Evolutionary conservation across 805 yeast species (phyloP).

Genomic region (Danielia reshetovae): DNA sequence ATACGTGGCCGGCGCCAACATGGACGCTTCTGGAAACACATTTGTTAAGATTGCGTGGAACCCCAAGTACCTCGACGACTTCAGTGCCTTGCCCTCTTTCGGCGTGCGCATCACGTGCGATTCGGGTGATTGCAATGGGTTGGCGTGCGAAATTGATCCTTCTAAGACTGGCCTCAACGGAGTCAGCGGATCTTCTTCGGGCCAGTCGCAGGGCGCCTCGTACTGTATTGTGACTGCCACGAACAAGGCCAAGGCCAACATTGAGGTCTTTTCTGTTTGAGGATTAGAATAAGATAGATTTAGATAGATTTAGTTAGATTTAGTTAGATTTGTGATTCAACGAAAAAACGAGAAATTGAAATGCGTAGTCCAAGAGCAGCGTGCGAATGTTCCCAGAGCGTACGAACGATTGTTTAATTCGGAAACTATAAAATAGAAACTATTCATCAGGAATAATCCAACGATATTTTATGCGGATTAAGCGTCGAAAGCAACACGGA

Average conservation of each 20-base stretch:
- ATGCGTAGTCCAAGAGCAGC: too few relatives aligned
- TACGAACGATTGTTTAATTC: too few relatives aligned
- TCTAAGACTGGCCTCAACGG: slow-evolving; percentile 54
- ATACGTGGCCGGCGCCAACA: slow-evolving; percentile 88
- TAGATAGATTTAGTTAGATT: too few relatives aligned
- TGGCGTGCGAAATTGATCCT: slow-evolving; percentile 81
- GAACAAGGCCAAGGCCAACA: slow-evolving; percentile 57
- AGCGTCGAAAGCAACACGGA: too few relatives aligned
- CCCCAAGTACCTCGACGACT: slow-evolving; percentile 72
- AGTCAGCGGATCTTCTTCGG: slow-evolving; percentile 41
- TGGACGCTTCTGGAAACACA: slow-evolving; percentile 65
- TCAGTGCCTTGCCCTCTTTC: slow-evolving; percentile 56
- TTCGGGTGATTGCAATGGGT: slow-evolving; percentile 64
- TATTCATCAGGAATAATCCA: too few relatives aligned
- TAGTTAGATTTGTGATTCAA: too few relatives aligned
- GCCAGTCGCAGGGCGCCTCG: slow-evolving; percentile 53
- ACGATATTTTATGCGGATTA: too few relatives aligned
- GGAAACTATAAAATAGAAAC: too few relatives aligned
- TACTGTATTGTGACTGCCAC: slow-evolving; percentile 82
- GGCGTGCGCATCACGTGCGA: slow-evolving; percentile 76
- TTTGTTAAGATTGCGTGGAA: slow-evolving; percentile 89
- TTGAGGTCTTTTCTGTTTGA: slow-evolving; percentile 58
- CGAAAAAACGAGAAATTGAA: too few relatives aligned
- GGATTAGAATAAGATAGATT: too few relatives aligned
- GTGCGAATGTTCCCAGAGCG: too few relatives aligned